Percentiles rank a stretch among this genome's conserved stretches.
Evolutionary conservation across 2,329 filamentous ascomycete genomes (phyloP).

Genomic region (Pestalotiopsis sp.): DNA sequence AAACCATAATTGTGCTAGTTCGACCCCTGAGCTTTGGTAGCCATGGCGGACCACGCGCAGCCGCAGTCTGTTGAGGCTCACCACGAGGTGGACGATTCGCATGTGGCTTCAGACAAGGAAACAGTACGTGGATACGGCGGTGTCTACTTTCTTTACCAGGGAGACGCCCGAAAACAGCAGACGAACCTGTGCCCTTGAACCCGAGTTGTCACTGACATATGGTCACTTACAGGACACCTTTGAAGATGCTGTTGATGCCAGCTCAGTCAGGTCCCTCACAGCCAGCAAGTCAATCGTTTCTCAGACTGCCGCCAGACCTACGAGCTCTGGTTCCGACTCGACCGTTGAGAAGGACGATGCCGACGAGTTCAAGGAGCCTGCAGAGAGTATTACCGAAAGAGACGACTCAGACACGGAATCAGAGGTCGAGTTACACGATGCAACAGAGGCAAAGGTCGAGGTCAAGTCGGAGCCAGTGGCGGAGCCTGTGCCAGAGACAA

Average conservation of each 20-base stretch:
- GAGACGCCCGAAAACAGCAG: neutral
- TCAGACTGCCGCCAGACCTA: conserved; percentile 10
- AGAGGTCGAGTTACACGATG: neutral
- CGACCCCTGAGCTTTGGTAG: neutral
- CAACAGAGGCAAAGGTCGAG: neutral
- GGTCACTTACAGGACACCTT: conserved; percentile 69
- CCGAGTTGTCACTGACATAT: conserved; percentile 3
- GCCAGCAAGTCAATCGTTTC: conserved; percentile 40
- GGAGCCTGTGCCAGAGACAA: neutral
- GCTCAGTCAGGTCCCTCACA: conserved; percentile 66
- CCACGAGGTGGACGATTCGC: conserved; percentile 27
- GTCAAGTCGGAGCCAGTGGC: neutral
- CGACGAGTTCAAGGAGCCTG: conserved; percentile 20
- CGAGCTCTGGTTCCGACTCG: neutral
- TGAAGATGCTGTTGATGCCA: conserved; percentile 76
- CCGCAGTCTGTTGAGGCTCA: conserved; percentile 23
- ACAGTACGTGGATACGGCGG: conserved; percentile 31
- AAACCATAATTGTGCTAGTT: neutral
- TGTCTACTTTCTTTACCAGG: neutral
- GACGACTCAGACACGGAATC: neutral
- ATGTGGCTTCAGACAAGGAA: conserved; percentile 38
- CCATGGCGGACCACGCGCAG: conserved; percentile 33
- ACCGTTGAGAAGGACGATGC: neutral
- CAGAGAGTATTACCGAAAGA: conserved; percentile 18
- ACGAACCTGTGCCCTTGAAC: neutral